Conservation (phyloP, 768 basidiomycete species). For the Boletellus ananiceps region DNA sequence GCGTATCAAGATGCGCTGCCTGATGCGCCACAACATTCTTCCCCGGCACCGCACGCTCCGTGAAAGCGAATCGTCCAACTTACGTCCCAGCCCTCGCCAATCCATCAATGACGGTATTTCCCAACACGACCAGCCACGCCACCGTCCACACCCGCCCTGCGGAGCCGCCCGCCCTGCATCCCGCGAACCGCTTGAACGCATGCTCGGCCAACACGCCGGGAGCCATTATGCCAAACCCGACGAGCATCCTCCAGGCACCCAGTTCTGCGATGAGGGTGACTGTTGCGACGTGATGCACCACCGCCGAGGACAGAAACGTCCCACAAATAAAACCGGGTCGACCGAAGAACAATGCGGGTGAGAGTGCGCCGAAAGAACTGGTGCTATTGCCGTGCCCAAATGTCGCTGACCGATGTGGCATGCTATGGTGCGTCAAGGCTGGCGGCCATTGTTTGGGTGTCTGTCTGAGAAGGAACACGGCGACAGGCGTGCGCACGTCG, state of each 20-base stretch:
- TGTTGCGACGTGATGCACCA: constrained; percentile 49
- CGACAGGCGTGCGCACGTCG: constrained; percentile 19
- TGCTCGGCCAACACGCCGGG: constrained; percentile 45
- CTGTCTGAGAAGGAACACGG: constrained; percentile 18
- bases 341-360: too few relatives aligned
- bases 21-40: too few relatives aligned
- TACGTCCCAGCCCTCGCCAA: constrained; percentile 5
- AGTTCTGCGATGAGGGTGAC: constrained; percentile 48
- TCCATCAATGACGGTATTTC: constrained; percentile 20
- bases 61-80: too few relatives aligned
- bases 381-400: constrained; percentile 40
- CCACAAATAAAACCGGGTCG: constrained; percentile 47
- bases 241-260: constrained; percentile 37
- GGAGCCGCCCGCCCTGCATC: constrained; percentile 26
- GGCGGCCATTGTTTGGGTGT: constrained; percentile 13
- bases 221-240: constrained; percentile 54
- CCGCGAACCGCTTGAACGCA: constrained; percentile 18
- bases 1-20: too few relatives aligned
- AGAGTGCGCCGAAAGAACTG: constrained; percentile 32
- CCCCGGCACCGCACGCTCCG: too few relatives aligned
- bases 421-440: constrained; percentile 28
- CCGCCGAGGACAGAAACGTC: constrained; percentile 50
- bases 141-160: constrained; percentile 35
- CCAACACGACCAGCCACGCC: constrained; percentile 25
- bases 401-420: constrained; percentile 31